Percentiles rank a stretch among this genome's conserved stretches.
These are phyloP conservation scores for Hypoxylon sp. DNA, from an alignment of 2,329 filamentous ascomycete genomes.

Conservation along the genomic window DNA sequence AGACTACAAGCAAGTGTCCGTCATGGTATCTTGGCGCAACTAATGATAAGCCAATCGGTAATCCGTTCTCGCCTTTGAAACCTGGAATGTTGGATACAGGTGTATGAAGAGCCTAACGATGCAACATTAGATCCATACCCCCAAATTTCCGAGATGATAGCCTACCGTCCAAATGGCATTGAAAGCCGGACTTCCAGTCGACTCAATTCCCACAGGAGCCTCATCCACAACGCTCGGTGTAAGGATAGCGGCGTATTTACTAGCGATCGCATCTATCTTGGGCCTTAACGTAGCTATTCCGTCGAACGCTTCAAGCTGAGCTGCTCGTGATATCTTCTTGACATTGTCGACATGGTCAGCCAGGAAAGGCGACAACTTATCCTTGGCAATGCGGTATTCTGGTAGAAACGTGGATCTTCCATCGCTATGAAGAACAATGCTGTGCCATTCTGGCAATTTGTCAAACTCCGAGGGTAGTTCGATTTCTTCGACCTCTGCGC, in stretches of 20 bases:
- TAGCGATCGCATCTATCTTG: slow-evolving; percentile 66
- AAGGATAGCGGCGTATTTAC: slow-evolving; percentile 68
- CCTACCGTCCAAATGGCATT: slow-evolving; percentile 68
- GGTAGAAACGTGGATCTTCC: slow-evolving; percentile 67
- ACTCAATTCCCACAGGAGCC: slow-evolving; percentile 67
- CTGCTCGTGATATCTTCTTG: slow-evolving; percentile 59
- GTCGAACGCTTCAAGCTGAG: slow-evolving; percentile 69
- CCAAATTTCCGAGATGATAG: slow-evolving; percentile 28
- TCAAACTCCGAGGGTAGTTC: slow-evolving; percentile 65
- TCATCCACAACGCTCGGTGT: slow-evolving; percentile 72
- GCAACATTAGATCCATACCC: slow-evolving; percentile 2
- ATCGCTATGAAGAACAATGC: slow-evolving; percentile 65
- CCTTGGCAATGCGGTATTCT: slow-evolving; percentile 65
- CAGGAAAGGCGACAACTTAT: slow-evolving; percentile 62
- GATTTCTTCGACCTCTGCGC: slow-evolving; percentile 70
- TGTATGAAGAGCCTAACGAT: slow-evolving; percentile 65
- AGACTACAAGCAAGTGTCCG: slow-evolving; percentile 58
- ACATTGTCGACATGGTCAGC: slow-evolving; percentile 67
- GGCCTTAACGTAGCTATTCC: slow-evolving; percentile 67
- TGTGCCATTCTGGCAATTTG: slow-evolving; percentile 66
- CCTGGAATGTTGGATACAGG: slow-evolving; percentile 76
- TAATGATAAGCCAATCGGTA: slow-evolving; percentile 73
- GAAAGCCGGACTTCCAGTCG: slow-evolving; percentile 69
- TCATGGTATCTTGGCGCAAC: slow-evolving; percentile 64
- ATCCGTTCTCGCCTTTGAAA: slow-evolving; percentile 67